phyloP scores from a whole-genome alignment of 768 basidiomycete genomes.

The Kwoniella sp. region DNA sequence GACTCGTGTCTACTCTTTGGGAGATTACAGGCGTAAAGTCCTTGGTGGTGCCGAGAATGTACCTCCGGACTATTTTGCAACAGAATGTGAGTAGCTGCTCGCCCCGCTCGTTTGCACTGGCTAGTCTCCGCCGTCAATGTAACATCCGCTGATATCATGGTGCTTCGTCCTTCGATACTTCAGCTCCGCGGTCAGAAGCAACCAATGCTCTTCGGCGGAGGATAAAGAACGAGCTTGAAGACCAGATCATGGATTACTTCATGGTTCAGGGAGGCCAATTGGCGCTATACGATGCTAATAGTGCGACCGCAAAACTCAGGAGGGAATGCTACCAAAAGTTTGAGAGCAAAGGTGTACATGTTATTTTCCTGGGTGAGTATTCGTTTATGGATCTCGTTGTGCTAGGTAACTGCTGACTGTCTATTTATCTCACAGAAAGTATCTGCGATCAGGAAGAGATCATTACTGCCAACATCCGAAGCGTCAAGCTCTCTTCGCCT shows the following conservation, averaged over 20 bases:
- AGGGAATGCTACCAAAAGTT: slow-evolving; percentile 80
- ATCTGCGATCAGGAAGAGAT: slow-evolving; percentile 88
- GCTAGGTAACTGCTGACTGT: too few relatives aligned
- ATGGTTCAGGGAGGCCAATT: slow-evolving; percentile 78
- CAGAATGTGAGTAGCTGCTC: slow-evolving; percentile 67
- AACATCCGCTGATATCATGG: neutral
- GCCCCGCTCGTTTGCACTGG: too few relatives aligned
- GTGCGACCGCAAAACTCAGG: slow-evolving; percentile 71
- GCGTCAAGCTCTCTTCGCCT: slow-evolving; percentile 96
- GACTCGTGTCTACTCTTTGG: slow-evolving; percentile 89
- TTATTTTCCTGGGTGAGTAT: slow-evolving; percentile 77
- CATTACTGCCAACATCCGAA: slow-evolving; percentile 90
- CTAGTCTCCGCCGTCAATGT: neutral
- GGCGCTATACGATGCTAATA: slow-evolving; percentile 98
- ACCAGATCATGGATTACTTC: slow-evolving; percentile 82
- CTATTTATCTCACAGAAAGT: slow-evolving; percentile 65
- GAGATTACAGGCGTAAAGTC: slow-evolving; percentile 88
- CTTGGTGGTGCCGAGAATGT: slow-evolving; percentile 84
- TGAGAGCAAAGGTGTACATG: slow-evolving; percentile 81
- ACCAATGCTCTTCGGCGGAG: slow-evolving; percentile 74
- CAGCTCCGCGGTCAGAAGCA: slow-evolving; percentile 64
- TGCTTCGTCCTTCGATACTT: neutral
- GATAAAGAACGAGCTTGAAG: slow-evolving; percentile 81
- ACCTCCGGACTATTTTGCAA: slow-evolving; percentile 87
- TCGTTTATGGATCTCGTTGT: too few relatives aligned